A percentile compares a stretch with the other conserved stretches of the same genome.
phyloP scores from a whole-genome alignment of 2,329 filamentous ascomycete species.

The Fusarium acutatum region DNA sequence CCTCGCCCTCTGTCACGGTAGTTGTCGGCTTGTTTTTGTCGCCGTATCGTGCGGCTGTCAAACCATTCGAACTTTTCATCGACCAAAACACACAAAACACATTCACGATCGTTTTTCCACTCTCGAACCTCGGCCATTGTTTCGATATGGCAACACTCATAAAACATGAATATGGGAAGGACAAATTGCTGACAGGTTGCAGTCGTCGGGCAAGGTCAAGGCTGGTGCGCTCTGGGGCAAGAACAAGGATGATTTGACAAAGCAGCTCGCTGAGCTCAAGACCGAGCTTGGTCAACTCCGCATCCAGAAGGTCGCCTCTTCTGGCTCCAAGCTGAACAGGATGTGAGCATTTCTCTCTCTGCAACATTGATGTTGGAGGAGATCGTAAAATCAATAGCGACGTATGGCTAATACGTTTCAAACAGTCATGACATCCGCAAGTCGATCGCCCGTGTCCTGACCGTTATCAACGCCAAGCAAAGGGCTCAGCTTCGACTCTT shows the following conservation, averaged over 20 bases:
- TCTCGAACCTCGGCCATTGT: conserved; percentile 17
- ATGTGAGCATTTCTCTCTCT: conserved; percentile 71
- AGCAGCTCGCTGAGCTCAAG: conserved; percentile 96
- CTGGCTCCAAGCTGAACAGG: conserved; percentile 94
- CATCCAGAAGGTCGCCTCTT: conserved; percentile 98
- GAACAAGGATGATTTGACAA: conserved; percentile 97
- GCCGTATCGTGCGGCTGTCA: conserved; percentile 17
- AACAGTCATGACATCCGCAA: conserved; percentile 97
- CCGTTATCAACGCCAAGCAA: conserved; percentile 99
- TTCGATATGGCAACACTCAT: conserved; percentile 25
- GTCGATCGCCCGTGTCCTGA: conserved; percentile 98
- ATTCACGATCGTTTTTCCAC: conserved; percentile 31
- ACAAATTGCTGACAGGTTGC: conserved; percentile 44
- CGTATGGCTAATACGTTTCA: conserved; percentile 37
- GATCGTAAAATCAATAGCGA: neutral
- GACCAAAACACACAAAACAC: conserved; percentile 19
- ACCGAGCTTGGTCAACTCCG: conserved; percentile 94
- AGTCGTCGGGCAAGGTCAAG: conserved; percentile 80
- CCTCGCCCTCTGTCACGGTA: conserved; percentile 21
- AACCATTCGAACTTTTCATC: conserved; percentile 30
- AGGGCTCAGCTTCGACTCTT: conserved; percentile 96
- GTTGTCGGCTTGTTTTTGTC: conserved; percentile 27
- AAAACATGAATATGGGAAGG: conserved; percentile 22
- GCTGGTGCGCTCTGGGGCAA: conserved; percentile 97
- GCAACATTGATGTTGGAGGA: neutral